Evolutionary conservation across 1,139 yeast species (phyloP), one percentile per base, ranked within the genome.

Genomic region (Sugiyamaella sp.): DNA sequence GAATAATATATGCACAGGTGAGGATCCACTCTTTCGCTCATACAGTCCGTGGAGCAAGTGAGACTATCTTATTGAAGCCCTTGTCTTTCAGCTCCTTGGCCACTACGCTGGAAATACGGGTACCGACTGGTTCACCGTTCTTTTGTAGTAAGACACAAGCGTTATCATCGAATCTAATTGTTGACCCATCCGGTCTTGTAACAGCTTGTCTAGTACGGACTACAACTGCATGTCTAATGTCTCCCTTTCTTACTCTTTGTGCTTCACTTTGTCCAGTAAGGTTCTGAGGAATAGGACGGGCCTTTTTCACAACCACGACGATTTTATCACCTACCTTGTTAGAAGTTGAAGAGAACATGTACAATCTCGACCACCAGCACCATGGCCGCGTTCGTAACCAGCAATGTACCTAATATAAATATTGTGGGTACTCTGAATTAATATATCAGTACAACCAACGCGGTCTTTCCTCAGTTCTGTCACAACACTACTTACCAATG

Each of bases 61-160:
- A 80, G 45, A 90, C 89, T 55, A 93, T 85, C 75, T 93, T 93
- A 74, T 84, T 86, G 72, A 80, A 90, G 58, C 89, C 87, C 73
- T 84, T 84, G 59, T 87, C 89, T 74, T 85, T 84, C 60, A 93
- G 80, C 71, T 93, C 98, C 71, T 89, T 87, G 40, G 97, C 96
- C 29, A 93, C 97, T 51, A 89, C 95, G 39, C 93, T 85, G 53
- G 89, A 81, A 35, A 93, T 89, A 79, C 99, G 86, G 35, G 97
- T 87, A 10, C 99, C 99, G 53, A 93, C 79, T 6, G 98, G 97
- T 67, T 95, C 99, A 24, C 90, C 89, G 61, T 85, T 85, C 73
- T 90, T 90, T 74, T 93, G 91, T 59, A 93, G 82, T 67, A 93
- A 79, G 35, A 95, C 98, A 75, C 98, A 91, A 0, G 99, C 99